These are phyloP conservation scores for Rhodomyrtus psidioides DNA, from an alignment of 441 rosid species.

Conservation along the genomic window DNA sequence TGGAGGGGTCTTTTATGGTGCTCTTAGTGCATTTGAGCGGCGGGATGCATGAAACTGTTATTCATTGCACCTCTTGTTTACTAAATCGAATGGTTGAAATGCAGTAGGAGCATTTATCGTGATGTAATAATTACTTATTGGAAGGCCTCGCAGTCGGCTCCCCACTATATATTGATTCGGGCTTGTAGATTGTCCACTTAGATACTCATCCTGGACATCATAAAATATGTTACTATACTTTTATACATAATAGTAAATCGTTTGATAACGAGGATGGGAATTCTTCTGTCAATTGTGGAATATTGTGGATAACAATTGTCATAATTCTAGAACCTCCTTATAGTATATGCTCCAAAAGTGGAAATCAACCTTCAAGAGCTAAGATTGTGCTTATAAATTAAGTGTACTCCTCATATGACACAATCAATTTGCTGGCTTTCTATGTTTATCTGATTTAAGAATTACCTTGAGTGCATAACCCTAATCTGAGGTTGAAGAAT, in stretches of 20 bases:
- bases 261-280: background rate
- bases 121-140: background rate
- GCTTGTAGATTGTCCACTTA: background rate
- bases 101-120: background rate
- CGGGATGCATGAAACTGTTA: background rate
- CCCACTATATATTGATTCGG: background rate
- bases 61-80: background rate
- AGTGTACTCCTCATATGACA: background rate
- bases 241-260: background rate
- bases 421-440: background rate
- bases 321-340: background rate
- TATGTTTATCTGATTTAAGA: background rate
- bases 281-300: background rate
- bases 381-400: background rate
- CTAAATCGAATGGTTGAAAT: background rate
- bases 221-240: background rate
- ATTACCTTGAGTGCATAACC: background rate
- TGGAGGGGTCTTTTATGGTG: background rate
- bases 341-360: background rate
- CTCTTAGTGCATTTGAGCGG: background rate
- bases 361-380: background rate
- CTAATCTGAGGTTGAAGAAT: background rate
- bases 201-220: background rate
- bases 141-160: background rate
- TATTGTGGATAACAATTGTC: background rate